A percentile compares a stretch with the other conserved stretches of the same genome.
Evolutionary conservation across 805 yeast genomes (phyloP).

Genomic region (Saccharomycopsis fibuligera): DNA sequence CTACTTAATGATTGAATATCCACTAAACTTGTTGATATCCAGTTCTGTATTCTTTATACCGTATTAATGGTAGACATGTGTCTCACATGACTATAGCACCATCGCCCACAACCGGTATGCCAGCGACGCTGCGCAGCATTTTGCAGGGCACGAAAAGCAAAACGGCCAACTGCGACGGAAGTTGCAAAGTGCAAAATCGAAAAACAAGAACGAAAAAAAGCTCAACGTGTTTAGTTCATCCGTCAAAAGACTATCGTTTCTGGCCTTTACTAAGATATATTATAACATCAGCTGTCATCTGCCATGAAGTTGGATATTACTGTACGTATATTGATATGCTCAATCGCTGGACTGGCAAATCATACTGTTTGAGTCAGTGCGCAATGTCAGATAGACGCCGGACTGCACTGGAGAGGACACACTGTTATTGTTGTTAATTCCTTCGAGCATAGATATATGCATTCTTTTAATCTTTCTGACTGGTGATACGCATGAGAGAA

Average conservation of each 20-base stretch:
- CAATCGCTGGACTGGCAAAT: not conserved
- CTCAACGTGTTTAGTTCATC: not conserved
- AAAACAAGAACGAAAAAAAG: not conserved
- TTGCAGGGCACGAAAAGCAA: not conserved
- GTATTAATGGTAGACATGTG: no score
- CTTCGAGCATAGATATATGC: not conserved
- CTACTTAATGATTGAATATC: no score
- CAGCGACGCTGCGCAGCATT: not conserved
- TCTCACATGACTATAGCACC: no score
- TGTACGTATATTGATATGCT: no score
- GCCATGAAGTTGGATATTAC: slow-evolving; percentile 8
- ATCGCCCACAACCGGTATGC: not conserved
- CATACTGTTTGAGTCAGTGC: not conserved
- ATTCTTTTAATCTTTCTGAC: not conserved
- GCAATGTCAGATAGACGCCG: not conserved
- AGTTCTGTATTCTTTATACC: no score
- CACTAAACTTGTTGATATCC: no score
- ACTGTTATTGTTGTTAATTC: not conserved
- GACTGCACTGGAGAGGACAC: not conserved
- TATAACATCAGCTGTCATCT: not conserved
- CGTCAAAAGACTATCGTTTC: not conserved
- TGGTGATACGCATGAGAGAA: not conserved
- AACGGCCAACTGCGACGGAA: not conserved
- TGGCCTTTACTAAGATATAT: not conserved
- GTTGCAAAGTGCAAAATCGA: not conserved